Percentiles rank a stretch among this genome's conserved stretches.
Conservation (phyloP, 2,329 filamentous ascomycete genomes). For the Remersonia thermophila region DNA sequence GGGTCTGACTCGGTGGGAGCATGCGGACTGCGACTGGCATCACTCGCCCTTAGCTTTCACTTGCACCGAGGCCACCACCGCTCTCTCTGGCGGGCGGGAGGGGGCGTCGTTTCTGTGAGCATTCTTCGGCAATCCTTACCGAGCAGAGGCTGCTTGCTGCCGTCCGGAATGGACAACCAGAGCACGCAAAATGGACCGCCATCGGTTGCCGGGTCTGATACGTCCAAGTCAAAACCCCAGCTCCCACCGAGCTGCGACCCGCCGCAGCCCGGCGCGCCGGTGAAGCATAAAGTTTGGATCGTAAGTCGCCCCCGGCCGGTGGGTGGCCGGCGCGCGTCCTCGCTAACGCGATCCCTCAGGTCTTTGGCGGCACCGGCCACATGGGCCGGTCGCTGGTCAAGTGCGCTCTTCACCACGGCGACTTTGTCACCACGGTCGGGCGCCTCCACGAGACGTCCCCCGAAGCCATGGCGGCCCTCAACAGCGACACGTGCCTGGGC, state of each 20-base stretch:
- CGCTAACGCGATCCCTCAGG: slow-evolving; percentile 31
- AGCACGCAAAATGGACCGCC: slow-evolving; percentile 12
- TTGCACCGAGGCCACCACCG: background rate
- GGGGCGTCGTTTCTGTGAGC: no score
- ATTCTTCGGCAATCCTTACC: no score
- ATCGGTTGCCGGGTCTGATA: slow-evolving; percentile 16
- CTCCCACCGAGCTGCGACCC: slow-evolving; percentile 82
- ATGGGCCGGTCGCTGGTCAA: slow-evolving; percentile 88
- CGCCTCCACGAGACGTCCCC: slow-evolving; percentile 65
- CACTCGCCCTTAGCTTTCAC: slow-evolving; percentile 1
- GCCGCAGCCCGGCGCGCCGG: slow-evolving; percentile 55
- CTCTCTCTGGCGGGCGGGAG: no score
- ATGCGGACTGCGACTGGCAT: slow-evolving; percentile 9
- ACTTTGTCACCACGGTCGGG: slow-evolving; percentile 77
- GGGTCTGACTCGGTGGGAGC: slow-evolving; percentile 6
- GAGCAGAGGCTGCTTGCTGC: no score
- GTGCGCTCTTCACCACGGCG: slow-evolving; percentile 64
- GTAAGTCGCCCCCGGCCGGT: slow-evolving; percentile 36
- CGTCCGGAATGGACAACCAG: slow-evolving; percentile 20
- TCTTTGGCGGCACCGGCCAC: slow-evolving; percentile 95
- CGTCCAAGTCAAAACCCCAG: slow-evolving; percentile 31
- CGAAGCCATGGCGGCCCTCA: slow-evolving; percentile 53
- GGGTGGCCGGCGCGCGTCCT: background rate
- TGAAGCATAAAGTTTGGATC: slow-evolving; percentile 76
- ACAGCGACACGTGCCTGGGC: slow-evolving; percentile 62